Conservation (phyloP, 495 filamentous ascomycete species). For the Penicillium canescens region DNA sequence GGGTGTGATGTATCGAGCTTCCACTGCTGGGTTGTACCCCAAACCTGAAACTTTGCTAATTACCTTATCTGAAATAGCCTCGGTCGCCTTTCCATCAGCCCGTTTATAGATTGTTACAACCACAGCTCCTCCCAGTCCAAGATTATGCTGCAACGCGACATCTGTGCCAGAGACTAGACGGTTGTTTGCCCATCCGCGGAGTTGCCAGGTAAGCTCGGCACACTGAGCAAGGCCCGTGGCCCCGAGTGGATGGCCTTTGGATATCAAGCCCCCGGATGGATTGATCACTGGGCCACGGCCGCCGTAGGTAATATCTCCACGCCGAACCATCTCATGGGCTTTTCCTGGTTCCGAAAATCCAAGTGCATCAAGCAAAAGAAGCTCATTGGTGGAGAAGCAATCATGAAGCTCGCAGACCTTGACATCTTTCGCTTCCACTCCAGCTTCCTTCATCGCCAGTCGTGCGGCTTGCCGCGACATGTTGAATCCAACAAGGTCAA, state of each 20-base stretch:
- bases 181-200: constrained; percentile 94
- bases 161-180: constrained; percentile 64
- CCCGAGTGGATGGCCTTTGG: constrained; percentile 90
- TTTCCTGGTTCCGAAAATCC: constrained; percentile 75
- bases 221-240: constrained; percentile 92
- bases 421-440: constrained; percentile 63
- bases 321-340: constrained; percentile 86
- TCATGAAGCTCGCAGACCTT: constrained; percentile 91
- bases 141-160: constrained; percentile 79
- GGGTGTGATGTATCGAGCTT: constrained; percentile 46
- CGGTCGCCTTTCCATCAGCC: constrained; percentile 61
- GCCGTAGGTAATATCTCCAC: constrained; percentile 89
- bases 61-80: constrained; percentile 44
- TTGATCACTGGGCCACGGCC: constrained; percentile 77
- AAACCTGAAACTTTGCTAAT: constrained; percentile 57
- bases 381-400: constrained; percentile 92
- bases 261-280: constrained; percentile 87
- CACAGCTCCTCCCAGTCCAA: constrained; percentile 81
- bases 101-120: constrained; percentile 79
- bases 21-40: constrained; percentile 84
- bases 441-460: constrained; percentile 72
- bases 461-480: constrained; percentile 73
- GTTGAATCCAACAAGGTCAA: constrained; percentile 82
- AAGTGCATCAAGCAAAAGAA: constrained; percentile 79
- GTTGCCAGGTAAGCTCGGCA: constrained; percentile 91